Evolutionary conservation across 257 asterid genomes (phyloP), one percentile per base, ranked within the genome.

Genomic region (Ilex asprella): DNA sequence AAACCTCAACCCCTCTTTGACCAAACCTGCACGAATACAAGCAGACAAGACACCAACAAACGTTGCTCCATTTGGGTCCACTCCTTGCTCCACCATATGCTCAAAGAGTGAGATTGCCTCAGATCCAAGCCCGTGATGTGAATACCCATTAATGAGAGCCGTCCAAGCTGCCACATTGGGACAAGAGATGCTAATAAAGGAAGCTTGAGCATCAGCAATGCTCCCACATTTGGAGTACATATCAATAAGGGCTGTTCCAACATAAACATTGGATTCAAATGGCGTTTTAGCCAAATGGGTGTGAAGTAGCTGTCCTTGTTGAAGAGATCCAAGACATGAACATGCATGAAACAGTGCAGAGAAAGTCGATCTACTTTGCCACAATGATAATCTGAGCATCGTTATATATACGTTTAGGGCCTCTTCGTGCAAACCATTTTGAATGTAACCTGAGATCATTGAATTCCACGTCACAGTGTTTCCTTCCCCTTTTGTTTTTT

Each of bases 151-250:
- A 29, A 88, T 84, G 73, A 91, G 60, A 43, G 96, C 91, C 10
- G 96, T 88, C 91, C 93, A 88, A 10, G 94, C 76, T 56, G 86
- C 89, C 39, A 85, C 94, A 14, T 79, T 79, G 32, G 97, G 94
- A 57, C 59, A 73, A 59, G 78, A 67, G 63, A 81, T 72, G 80
- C 70, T 69, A 59, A 56, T 53, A 67, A 91, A 91, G 0, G 94
- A 84, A 31, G 65, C 65, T 35, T 61, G 70, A 39, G 96, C 91
- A 59, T 82, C 85, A 9, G 68, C 52, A 55, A 91, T 75, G 86
- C 86, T 84, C 62, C 97, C 95, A 66, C 95, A 84, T 75, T 82
- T 91, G 53, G 95, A 76, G 66, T 91, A 91, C 96, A 91, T 88
- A 75, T 88, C 91, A 39, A 81, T 70, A 2, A 91, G 89, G 55